These are phyloP conservation scores for Sporothrix brunneoviolacea DNA, from an alignment of 2,329 filamentous ascomycete species.

Conservation along the genomic window DNA sequence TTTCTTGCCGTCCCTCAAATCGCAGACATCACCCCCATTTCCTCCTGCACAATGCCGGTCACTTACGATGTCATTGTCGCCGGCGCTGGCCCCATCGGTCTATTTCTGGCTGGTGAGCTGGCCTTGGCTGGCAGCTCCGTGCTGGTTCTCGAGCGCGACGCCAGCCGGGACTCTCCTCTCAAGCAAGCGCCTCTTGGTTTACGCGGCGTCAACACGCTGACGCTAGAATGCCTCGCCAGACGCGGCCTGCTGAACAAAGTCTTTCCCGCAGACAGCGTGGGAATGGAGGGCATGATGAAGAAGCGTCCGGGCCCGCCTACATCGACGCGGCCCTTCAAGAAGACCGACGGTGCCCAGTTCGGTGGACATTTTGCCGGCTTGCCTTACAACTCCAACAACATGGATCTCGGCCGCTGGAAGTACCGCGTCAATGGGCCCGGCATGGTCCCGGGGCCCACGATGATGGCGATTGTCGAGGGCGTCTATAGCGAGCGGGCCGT, in stretches of 20 bases:
- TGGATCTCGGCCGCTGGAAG: constrained; percentile 25
- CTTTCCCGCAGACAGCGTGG: constrained; percentile 11
- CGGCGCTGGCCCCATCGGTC: constrained; percentile 31
- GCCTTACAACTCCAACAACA: constrained; percentile 21
- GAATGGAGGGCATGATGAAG: constrained; percentile 4
- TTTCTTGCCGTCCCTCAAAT: too few species aligned
- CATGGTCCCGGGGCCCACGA: constrained; percentile 18
- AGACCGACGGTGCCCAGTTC: constrained; percentile 23
- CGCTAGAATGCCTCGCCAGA: constrained; percentile 31
- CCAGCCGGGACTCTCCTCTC: constrained; percentile 22
- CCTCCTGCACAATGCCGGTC: neutral
- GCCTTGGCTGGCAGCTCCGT: constrained; percentile 27
- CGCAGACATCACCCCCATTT: neutral
- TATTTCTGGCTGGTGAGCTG: constrained; percentile 32
- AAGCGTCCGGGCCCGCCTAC: neutral
- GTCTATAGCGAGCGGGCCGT: constrained; percentile 21
- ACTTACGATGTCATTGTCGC: constrained; percentile 30
- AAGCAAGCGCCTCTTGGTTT: constrained; percentile 25
- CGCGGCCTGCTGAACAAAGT: constrained; percentile 31
- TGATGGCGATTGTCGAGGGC: constrained; percentile 22
- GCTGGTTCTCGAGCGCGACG: constrained; percentile 29
- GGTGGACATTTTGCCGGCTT: constrained; percentile 30
- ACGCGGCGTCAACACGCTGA: constrained; percentile 28
- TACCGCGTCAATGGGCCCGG: constrained; percentile 28
- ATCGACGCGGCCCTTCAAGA: constrained; percentile 9